Evolutionary conservation across 2,329 filamentous ascomycete species (phyloP).

Genomic region (Geoglossum cookeanum): DNA sequence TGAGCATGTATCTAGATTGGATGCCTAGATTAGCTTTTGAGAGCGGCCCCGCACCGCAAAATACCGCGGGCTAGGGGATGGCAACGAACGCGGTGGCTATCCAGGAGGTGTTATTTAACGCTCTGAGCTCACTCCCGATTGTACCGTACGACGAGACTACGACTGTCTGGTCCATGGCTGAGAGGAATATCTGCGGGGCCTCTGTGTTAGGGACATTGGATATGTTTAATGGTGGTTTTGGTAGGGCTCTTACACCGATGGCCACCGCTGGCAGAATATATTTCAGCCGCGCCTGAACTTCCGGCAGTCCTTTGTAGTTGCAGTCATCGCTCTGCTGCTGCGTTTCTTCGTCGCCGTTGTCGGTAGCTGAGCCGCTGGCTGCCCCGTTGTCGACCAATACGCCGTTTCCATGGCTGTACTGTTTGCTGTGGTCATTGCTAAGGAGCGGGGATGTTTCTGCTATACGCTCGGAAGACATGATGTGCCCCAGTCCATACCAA

Average conservation of each 20-base stretch:
- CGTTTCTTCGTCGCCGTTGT: not conserved
- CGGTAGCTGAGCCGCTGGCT: not conserved
- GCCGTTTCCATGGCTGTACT: not conserved
- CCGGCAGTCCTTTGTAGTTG: conserved; percentile 23
- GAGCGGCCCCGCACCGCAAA: not conserved
- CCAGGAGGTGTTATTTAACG: conserved; percentile 58
- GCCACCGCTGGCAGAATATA: conserved; percentile 42
- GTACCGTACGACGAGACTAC: conserved; percentile 60
- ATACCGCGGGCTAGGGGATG: not conserved
- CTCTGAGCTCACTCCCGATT: conserved; percentile 57
- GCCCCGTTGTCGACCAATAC: not conserved
- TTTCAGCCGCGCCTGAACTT: conserved; percentile 30
- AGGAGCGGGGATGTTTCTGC: conserved; percentile 2
- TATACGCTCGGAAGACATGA: not conserved
- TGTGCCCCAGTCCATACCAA: conserved; percentile 9
- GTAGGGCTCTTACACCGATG: conserved; percentile 32
- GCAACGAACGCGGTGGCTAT: conserved; percentile 38
- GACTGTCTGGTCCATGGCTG: conserved; percentile 58
- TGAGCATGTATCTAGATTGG: conserved; percentile 45
- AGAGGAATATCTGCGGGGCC: conserved; percentile 41
- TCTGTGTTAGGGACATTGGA: conserved; percentile 9
- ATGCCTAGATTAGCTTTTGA: not conserved
- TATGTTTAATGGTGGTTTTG: not conserved
- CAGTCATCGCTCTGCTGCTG: not conserved
- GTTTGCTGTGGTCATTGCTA: not conserved